Base-by-base conservation (phyloP, 345 rosid species). In the Abelmoschus esculentus region DNA sequence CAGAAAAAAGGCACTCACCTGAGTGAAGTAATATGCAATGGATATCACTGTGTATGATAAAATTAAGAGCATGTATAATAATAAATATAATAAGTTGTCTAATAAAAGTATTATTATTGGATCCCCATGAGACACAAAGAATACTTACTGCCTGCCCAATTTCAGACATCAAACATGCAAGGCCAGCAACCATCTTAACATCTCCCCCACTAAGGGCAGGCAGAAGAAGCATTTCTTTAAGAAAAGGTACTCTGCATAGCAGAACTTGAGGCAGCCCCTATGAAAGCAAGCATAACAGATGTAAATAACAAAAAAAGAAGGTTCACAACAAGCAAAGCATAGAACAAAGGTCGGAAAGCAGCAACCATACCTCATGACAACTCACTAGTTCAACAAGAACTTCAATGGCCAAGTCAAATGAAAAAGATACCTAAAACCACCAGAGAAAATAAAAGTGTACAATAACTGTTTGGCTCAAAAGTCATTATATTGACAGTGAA, bases 61-160 rank as follows among this genome's bases (percentile, higher is more conserved):
- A 34, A 52, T 52, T 52, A 52, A 29, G 31, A 29, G 32, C 4
- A 36, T 32, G 12, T 34, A 44, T 58, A 12, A 29, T 17, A 77
- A 50, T 70, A 12, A 17, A 54, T 61, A 31, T 9, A 49, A 68
- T 31, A 44, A 60, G 8, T 17, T 12, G 12, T 38, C 15, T 18
- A 61, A 40, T 40, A 62, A 18, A 13, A 31, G 15, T n/a, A 63
- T 40, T 19, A 36, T 46, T 18, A 14, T 49, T 50, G 26, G 32
- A 9, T 11, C 12, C 38, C 36, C 70, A 63, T 34, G 66, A 49
- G 57, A 9, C 58, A 28, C 7, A 59, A 36, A 42, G 67, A 65
- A 36, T 49, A 84, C 93, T 87, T 77, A 93, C 97, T 66, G 98
- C 97, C 80, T 90, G 98, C 73, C 98, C 97, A 66, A 93, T 90